These are phyloP conservation scores for Phytopythium boreale DNA, from an alignment of 352 stramenopile genomes.

Conservation along the genomic window DNA sequence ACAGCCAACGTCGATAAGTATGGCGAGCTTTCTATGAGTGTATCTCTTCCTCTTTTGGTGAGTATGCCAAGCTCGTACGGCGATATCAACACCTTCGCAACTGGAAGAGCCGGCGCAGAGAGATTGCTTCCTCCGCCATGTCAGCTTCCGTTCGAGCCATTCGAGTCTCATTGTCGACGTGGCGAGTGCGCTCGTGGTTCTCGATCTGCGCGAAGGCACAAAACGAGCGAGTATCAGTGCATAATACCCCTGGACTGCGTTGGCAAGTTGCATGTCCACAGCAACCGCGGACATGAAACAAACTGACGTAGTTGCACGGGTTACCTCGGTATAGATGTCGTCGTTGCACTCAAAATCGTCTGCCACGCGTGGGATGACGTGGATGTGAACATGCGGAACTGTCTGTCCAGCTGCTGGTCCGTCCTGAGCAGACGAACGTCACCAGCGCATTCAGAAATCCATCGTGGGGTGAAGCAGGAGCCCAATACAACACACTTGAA, in stretches of 20 bases:
- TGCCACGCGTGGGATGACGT: conserved; percentile 80
- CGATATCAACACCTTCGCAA: neutral
- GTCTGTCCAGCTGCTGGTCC: conserved; percentile 87
- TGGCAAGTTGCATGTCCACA: too few relatives aligned
- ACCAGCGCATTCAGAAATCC: neutral
- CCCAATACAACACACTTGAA: conserved; percentile 66
- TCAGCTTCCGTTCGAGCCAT: neutral
- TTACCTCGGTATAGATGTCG: conserved; percentile 90
- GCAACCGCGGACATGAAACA: too few relatives aligned
- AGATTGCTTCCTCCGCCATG: neutral
- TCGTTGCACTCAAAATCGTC: conserved; percentile 90
- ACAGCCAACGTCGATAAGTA: too few relatives aligned
- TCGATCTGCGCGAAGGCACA: conserved; percentile 56
- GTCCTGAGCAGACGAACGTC: conserved; percentile 44
- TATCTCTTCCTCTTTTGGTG: neutral
- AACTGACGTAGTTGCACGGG: neutral
- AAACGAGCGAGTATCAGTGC: neutral
- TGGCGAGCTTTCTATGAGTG: too few relatives aligned
- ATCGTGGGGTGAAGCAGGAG: neutral
- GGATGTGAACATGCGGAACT: conserved; percentile 93
- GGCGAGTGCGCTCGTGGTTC: conserved; percentile 40
- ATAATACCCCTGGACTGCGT: too few relatives aligned
- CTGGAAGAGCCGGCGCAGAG: neutral
- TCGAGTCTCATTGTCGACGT: conserved; percentile 59
- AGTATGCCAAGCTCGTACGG: too few relatives aligned